Evolutionary conservation across 2,329 filamentous ascomycete species (phyloP), one percentile per base, ranked within the genome.

Genomic region (Phialemoniopsis sp.): DNA sequence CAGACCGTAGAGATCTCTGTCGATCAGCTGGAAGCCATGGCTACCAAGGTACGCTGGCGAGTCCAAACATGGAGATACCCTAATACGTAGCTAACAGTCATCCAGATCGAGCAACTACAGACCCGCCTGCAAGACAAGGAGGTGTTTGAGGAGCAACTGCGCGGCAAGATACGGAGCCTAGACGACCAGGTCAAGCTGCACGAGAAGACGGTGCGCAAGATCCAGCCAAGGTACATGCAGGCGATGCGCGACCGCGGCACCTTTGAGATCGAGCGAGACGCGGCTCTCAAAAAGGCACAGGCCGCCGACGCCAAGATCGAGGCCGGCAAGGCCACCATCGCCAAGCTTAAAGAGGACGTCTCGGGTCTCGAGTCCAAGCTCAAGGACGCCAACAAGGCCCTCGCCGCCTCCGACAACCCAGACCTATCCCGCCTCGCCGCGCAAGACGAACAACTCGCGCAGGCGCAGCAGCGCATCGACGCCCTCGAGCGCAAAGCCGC

Each of bases 231-330:
- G 32, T 72, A 70, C 41, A 67, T 72, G 46, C 62, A 62, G 13
- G 73, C 77, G 3, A 54, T 79, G 5, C 58, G 69, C 41, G 76
- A 81, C 16, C 70, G 74, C 28, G 63, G 61, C 28, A 51, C 49
- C 5, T 73, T 72, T 31, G 67, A 78, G 47, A 61, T 56, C 15
- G 63, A 78, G 26, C 66, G 66, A 36, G 57, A 64, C 30, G 53
- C 48, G 5, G 61, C 60, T 3, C 43, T 52, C 26, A 53, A 59
- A 26, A 64, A 71, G 32, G 56, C 64, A 0, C 60, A 60, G 2
- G 48, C 53, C 5, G 37, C 56, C 3, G 47, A 61, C 32, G 38
- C 56, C 4, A 48, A 60, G 31, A 58, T 56, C 29, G 58, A 68
- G 34, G 60, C 60, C 31, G 57, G 59, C 14, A 56, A 58, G 39